A percentile compares a stretch with the other conserved stretches of the same genome.
Evolutionary conservation across 139 green algal species (phyloP).

Genomic region (Microglena sp.): DNA sequence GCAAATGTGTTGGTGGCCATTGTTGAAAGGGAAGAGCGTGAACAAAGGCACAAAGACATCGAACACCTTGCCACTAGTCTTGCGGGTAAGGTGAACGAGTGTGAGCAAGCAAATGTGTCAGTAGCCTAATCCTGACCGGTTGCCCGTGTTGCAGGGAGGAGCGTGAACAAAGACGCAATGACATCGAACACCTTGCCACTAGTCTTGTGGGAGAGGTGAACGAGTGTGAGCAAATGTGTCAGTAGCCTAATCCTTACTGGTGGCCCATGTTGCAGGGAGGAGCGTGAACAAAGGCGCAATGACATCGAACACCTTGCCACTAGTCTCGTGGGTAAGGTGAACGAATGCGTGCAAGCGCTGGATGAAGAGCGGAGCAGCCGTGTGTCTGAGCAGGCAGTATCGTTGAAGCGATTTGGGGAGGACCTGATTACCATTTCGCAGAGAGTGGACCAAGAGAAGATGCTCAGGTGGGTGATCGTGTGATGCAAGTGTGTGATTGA

Average conservation of each 20-base stretch:
- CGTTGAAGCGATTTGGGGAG: conserved; percentile 47
- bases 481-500: not conserved
- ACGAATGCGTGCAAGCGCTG: conserved; percentile 46
- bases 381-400: conserved; percentile 26
- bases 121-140: too few relatives aligned
- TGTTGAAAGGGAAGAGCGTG: too few relatives aligned
- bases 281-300: conserved; percentile 49
- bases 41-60: too few relatives aligned
- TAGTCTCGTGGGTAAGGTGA: conserved; percentile 50
- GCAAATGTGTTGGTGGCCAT: too few relatives aligned
- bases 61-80: too few relatives aligned
- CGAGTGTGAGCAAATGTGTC: too few relatives aligned
- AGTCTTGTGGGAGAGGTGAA: conserved; percentile 54
- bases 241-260: too few relatives aligned
- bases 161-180: conserved; percentile 46
- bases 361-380: conserved; percentile 40
- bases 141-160: conserved; percentile 56
- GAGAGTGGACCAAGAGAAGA: not conserved
- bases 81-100: too few relatives aligned
- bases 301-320: conserved; percentile 58
- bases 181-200: conserved; percentile 56
- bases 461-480: not conserved
- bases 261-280: conserved; percentile 55
- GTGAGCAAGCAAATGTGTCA: too few relatives aligned
- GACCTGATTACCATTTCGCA: conserved; percentile 51